Evolutionary conservation across 2,329 filamentous ascomycete species (phyloP).

Genomic region (Trichoderma semiorbis): DNA sequence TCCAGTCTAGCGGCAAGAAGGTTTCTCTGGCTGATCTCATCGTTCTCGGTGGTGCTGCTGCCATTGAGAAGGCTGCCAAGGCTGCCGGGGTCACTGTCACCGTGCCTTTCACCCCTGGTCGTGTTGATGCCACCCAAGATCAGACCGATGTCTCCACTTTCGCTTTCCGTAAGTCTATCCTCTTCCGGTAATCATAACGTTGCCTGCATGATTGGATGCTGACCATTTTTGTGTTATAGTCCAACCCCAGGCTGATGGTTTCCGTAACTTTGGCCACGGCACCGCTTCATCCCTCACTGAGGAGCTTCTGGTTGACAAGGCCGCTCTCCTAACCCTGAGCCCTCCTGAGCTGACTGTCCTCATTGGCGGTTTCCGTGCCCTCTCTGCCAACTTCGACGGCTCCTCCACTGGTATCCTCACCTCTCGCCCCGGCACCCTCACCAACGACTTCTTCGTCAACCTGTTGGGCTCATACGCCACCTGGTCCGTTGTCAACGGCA

Average conservation of each 20-base stretch:
- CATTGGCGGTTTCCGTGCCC: conserved; percentile 65
- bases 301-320: conserved; percentile 67
- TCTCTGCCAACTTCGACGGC: conserved; percentile 68
- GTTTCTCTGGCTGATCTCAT: conserved; percentile 74
- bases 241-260: conserved; percentile 65
- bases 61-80: conserved; percentile 65
- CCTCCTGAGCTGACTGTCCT: conserved; percentile 68
- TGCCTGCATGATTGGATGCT: not conserved
- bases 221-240: conserved; percentile 32
- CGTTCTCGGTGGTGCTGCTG: conserved; percentile 65
- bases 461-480: conserved; percentile 62
- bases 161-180: conserved; percentile 38
- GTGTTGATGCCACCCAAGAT: conserved; percentile 66
- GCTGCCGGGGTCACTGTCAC: conserved; percentile 43
- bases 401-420: conserved; percentile 66
- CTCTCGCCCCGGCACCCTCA: conserved; percentile 61
- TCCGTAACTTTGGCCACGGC: conserved; percentile 72
- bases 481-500: conserved; percentile 48
- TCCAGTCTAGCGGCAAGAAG: conserved; percentile 62
- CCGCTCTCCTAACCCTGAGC: conserved; percentile 65
- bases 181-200: not conserved
- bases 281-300: conserved; percentile 60
- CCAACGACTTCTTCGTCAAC: conserved; percentile 80
- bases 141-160: conserved; percentile 66
- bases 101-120: conserved; percentile 72